Evolutionary conservation across 495 filamentous ascomycete species (phyloP).

Genomic region (Usnea hakonensis): DNA sequence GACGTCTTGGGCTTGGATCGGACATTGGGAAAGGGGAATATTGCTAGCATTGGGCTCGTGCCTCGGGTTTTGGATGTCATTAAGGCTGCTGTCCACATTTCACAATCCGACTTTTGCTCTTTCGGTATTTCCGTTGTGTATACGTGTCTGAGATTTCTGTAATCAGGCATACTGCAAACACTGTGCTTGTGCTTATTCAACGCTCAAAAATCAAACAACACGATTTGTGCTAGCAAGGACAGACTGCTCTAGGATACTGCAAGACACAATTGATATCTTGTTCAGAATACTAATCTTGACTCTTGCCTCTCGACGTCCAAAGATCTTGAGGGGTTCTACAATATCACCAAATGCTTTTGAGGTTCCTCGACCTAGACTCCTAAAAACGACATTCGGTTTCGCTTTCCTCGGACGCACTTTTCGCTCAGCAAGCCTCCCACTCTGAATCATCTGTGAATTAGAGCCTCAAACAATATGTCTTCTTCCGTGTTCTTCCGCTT

Average conservation of each 20-base stretch:
- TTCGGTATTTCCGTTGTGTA: constrained; percentile 12
- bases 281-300: constrained; percentile 14
- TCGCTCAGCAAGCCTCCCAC: constrained; percentile 4
- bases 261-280: constrained; percentile 14
- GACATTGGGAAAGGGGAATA: not conserved
- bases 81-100: constrained; percentile 1
- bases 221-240: constrained; percentile 14
- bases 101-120: not conserved
- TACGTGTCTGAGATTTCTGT: constrained; percentile 7
- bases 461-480: constrained; percentile 53
- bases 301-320: constrained; percentile 2
- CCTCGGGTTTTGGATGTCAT: constrained; percentile 2
- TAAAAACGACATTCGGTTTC: not conserved
- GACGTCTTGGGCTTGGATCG: constrained; percentile 5
- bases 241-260: constrained; percentile 13
- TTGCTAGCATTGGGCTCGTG: constrained; percentile 11
- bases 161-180: constrained; percentile 12
- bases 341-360: constrained; percentile 10
- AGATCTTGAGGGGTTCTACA: constrained; percentile 29
- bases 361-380: not conserved
- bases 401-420: not conserved
- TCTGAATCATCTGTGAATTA: constrained; percentile 9
- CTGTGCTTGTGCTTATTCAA: constrained; percentile 14
- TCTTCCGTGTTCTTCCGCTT: constrained; percentile 99
- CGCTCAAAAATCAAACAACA: constrained; percentile 12